phyloP scores from a whole-genome alignment of 805 yeast species.

The Komagataella pastoris region DNA sequence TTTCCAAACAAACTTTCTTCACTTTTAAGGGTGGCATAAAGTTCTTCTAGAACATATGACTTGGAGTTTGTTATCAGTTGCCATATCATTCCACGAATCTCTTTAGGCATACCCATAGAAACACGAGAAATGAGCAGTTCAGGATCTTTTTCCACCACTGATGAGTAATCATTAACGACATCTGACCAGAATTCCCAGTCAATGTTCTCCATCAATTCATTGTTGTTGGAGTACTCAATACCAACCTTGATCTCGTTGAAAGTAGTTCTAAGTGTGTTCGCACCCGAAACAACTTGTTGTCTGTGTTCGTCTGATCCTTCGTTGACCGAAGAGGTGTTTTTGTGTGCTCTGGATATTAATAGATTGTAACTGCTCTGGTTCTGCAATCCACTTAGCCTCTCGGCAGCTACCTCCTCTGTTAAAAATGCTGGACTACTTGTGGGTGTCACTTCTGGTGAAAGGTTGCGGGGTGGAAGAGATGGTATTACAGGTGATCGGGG shows the following conservation, averaged over 20 bases:
- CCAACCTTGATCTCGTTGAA: slow-evolving; percentile 36
- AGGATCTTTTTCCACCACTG: slow-evolving; percentile 49
- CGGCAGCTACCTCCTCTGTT: neutral
- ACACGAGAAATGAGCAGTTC: slow-evolving; percentile 47
- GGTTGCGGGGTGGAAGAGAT: neutral
- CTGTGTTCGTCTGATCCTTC: slow-evolving; percentile 29
- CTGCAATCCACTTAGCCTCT: neutral
- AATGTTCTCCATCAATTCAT: slow-evolving; percentile 22
- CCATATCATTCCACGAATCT: slow-evolving; percentile 85
- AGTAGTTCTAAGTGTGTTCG: slow-evolving; percentile 25
- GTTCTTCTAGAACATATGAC: slow-evolving; percentile 45
- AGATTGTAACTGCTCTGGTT: neutral
- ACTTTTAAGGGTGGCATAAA: slow-evolving; percentile 33
- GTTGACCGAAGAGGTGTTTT: neutral
- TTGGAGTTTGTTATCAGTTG: slow-evolving; percentile 77
- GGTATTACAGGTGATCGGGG: neutral
- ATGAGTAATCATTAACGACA: slow-evolving; percentile 66
- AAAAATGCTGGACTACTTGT: neutral
- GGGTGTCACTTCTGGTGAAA: neutral
- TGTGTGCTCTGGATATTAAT: neutral
- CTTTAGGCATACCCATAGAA: slow-evolving; percentile 70
- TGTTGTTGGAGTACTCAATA: slow-evolving; percentile 23
- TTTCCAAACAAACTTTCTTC: slow-evolving; percentile 52
- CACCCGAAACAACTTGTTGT: slow-evolving; percentile 35
- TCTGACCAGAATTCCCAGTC: slow-evolving; percentile 86